Evolutionary conservation across 2,329 filamentous ascomycete genomes (phyloP), one percentile per base, ranked within the genome.

Genomic region (Ophiostoma himal-ulmi): DNA sequence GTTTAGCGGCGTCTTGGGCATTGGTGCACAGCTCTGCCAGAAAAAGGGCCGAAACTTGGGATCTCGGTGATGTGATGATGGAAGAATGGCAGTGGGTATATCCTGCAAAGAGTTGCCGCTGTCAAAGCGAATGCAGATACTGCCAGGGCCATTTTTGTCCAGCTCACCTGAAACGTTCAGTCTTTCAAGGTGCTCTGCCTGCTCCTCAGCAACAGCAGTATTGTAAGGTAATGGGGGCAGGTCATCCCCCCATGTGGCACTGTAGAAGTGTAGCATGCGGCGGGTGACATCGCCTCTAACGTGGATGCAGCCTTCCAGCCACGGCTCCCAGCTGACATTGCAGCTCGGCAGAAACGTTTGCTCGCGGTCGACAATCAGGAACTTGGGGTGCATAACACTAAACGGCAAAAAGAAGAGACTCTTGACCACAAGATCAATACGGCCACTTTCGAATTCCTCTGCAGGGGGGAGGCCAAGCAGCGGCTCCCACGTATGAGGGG

Each of bases 351-450:
- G 78, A 75, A 90, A 89, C 0, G 90, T 90, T 2, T 80, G 83
- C 41, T 81, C 78, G 0, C 89, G 84, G 77, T 96, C 92, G 0
- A 94, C 78, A 17, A 95, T 83, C 52, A 94, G 83, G 74, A 92
- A 94, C 76, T 96, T 96, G 0, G 92, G 90, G 76, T 96, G 92
- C 88, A 95, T 91, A n/a, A 96, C 89, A 75, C 91, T 92, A 72
- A 95, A 88, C 0, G 92, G 92, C 2, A 89, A 82, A 73, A 94
- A 88, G 78, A 96, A 96, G 8, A 94, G 82, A 73, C 88, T 92
- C 81, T 93, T 94, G 70, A 93, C 86, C 0, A 84, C 81, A 44
- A 96, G 76, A 69, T 93, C 85, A 22, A 96, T 84, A 2, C 87
- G 87, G 0, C 80, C 82, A 4, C 87, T 81, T 44, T 84, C 81